Base-by-base conservation (phyloP, 2,329 filamentous ascomycete species). In the Cladophialophora chaetospira region DNA sequence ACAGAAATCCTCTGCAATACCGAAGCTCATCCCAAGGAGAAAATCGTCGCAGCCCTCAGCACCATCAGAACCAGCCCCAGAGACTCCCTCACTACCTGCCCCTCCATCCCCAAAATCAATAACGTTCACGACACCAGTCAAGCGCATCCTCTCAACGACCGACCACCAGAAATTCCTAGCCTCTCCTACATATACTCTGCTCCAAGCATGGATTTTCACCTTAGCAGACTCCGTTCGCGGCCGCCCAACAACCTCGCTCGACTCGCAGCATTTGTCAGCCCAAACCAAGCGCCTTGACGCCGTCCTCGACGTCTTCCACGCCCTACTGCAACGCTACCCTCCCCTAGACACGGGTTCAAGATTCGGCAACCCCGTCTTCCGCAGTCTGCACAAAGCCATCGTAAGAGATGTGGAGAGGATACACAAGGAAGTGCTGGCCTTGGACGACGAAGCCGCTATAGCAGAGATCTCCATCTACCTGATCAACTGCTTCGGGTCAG, bases 351-450 rank as follows among this genome's bases (percentile, higher is more conserved):
- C 92, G 44, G 91, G 91, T 43, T 96, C 91, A 6, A 83, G 94
- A 23, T 99, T 99, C 71, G 95, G 94, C 44, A 99, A 99, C 75
- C 92, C 91, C 65, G 85, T 88, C 1, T 99, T 99, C 75, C 85
- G 91, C 47, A 81, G 83, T 56, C 92, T 95, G 67, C 81, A 97
- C 54, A 88, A 77, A 59, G 72, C 75, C 55, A 69, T 78, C 11
- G 69, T 70, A 13, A 55, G 67, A n/a, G 71, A 74, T 49, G 73
- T 72, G 60, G 58, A 67, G 25, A 58, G 63, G 60, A 76, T 75
- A 73, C 77, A 79, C 58, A 65, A 64, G 35, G 70, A 73, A 15
- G 69, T 75, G 17, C 64, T 77, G 3, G 71, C 69, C 3, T 51
- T 77, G 13, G 55, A 70, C 2, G 66, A 75, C 45, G 51, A 70